Evolutionary conservation across 164 flowering plant species (phyloP).

Genomic region (Magnolia officinalis): DNA sequence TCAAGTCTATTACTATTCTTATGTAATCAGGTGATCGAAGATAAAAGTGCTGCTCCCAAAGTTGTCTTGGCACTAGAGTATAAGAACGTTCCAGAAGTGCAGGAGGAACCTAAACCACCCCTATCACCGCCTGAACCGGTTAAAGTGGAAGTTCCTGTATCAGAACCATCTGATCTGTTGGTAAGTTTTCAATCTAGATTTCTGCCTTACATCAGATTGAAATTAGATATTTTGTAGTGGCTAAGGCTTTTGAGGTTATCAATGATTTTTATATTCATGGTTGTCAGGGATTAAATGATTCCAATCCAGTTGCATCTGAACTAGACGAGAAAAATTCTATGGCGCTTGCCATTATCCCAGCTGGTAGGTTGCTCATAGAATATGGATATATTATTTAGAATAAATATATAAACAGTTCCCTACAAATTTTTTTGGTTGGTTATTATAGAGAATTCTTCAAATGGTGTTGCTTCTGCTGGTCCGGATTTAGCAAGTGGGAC

Average conservation of each 20-base stretch:
- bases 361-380: conserved; percentile 40
- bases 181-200: conserved; percentile 34
- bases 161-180: conserved; percentile 69
- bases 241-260: not conserved
- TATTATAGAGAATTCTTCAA: conserved; percentile 44
- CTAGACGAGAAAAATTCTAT: conserved; percentile 84
- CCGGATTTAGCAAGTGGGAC: conserved; percentile 42
- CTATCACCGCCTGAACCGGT: conserved; percentile 63
- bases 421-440: not conserved
- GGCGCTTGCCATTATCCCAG: conserved; percentile 93
- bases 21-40: conserved; percentile 38
- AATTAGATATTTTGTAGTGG: not conserved
- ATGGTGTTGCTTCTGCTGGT: conserved; percentile 30
- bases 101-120: conserved; percentile 37
- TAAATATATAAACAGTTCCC: not conserved
- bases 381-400: no score
- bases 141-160: conserved; percentile 54
- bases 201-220: not conserved
- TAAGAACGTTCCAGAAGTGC: conserved; percentile 54
- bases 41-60: conserved; percentile 55
- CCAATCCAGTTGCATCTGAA: conserved; percentile 61
- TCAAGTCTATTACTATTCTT: not conserved
- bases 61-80: conserved; percentile 73
- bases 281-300: conserved; percentile 65
- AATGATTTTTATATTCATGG: conserved; percentile 12